Evolutionary conservation across 179 eudicot species (phyloP), one percentile per base, ranked within the genome.

Genomic region (Carnegiea gigantea): DNA sequence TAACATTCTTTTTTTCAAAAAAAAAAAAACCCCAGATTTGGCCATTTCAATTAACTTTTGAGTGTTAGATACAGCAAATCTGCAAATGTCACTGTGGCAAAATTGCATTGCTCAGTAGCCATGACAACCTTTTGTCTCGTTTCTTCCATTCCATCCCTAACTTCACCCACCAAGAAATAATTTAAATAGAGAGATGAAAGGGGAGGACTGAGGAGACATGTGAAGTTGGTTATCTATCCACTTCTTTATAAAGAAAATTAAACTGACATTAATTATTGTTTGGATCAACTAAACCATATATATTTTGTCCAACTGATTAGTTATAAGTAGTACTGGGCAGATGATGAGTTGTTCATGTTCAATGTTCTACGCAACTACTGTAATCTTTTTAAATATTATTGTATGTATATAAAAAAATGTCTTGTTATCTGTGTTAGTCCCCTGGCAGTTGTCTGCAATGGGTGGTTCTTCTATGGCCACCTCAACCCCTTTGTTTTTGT

Each of bases 141-240:
- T 65, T 67, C 72, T 67, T 23, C 38, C 44, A 3, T 40, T 40
- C 44, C 36, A 67, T 26, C 40, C 72, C 38, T 26, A 67, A 67
- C 72, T 26, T 28, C 36, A 65, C 38, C 72, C 72, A 67, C 72
- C 72, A 26, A 11, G 20, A 62, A 62, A 62, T 1, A n/a, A 23
- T 23, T 62, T 18, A 53, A 14, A 53, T 33, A 33, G 36, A 40
- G 44, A 40, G 44, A 40, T 40, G 4, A 40, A 40, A 40, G 44
- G 44, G 44, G 36, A 33, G 5, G 14, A 60, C 5, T 62, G 30
- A n/a, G 68, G 7, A 67, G 38, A 12, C 72, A 67, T 67, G 72
- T 67, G 72, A 67, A 67, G 72, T 67, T 67, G 72, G 72, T 67
- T 67, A 67, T 28, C 40, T 28, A 30, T 67, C 38, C 72, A 67